Base-by-base conservation (phyloP, 306 rosid species). In the Mimosa pudica region DNA sequence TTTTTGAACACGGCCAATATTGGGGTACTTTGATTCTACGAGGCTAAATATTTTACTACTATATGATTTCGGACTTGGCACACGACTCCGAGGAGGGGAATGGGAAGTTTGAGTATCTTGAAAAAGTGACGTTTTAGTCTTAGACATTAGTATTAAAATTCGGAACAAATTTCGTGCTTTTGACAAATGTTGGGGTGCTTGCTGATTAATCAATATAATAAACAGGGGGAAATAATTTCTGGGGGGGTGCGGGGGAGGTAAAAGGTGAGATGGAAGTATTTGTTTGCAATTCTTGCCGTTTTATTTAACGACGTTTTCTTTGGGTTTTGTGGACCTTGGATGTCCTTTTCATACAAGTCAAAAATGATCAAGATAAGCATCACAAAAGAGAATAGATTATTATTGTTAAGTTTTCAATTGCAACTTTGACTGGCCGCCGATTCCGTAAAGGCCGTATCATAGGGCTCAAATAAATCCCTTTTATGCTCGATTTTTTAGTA, bases 381-480 rank as follows among this genome's bases (percentile, higher is more conserved):
- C 36, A 4, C 5, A 11, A 8, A 33, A 72, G 62, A 16, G 13
- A 36, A 47, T 72, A 36, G 75, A 9, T 5, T 58, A 58, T 10
- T 1, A 8, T 18, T 3, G 65, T 11, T 11, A 20, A 8, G 33
- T 36, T 52, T 71, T 54, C 17, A 20, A 70, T 52, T 71, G 60
- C 20, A 20, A 70, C 68, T 41, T 86, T 81, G 88, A 89, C 86
- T 10, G 32, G 44, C 35, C 8, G 75, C 45, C 51, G 70, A 77
- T 71, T 83, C 86, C 90, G 84, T 81, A 55, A 64, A 73, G 20
- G 70, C 85, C 92, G 92, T 89, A 87, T 86, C 57, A 4, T 17
- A 8, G 60, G 16, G 42, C 72, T 35, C 54, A 78, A 54, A 55
- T 14, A 30, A n/a, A n/a, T n/a, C n/a, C n/a, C n/a, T n/a, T n/a